Evolutionary conservation across 306 rosid genomes (phyloP), one percentile per base, ranked within the genome.

Genomic region (Prunus kanzakura): DNA sequence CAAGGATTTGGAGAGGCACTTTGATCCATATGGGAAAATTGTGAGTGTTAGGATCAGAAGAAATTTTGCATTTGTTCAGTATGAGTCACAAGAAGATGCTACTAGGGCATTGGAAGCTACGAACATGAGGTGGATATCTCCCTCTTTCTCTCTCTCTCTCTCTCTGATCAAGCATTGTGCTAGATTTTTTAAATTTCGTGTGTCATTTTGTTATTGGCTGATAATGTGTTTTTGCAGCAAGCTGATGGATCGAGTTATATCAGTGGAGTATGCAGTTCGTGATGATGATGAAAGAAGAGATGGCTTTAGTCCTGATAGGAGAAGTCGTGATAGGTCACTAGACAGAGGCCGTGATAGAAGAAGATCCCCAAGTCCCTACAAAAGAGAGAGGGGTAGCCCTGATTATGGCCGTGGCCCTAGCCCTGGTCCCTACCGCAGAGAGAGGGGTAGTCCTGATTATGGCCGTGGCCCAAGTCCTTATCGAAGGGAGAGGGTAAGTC

Each of bases 1-100:
- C 51, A 91, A 86, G 85, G 99, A 96, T 82, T 83, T 96, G 90
- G 99, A 96, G 91, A 89, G 93, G 86, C 99, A 96, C 82, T 96
- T 96, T 80, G 98, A 96, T 79, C 86, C 92, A 16, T 96, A 96
- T 88, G 99, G 99, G 19, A 93, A 93, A 88, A 91, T 96, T 62
- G 80, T 76, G 74, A 96, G 86, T 78, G 99, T 93, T 74, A 91
- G 99, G 86, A 96, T 92, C 69, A 86, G 98, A 85, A 89, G 93
- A 81, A 96, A 96, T 76, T 96, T 93, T 66, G 99, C 98, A 67
- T 96, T 96, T 85, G 91, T 96, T 74, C 99, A 96, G 84, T 93
- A 89, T 81, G 98, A 96, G 63, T 80, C 93, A 27, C 96, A 86
- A 87, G 99, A 96, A 69, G 99, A 92, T 88, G 99, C 98, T 72